Percentiles rank a stretch among this genome's conserved stretches.
phyloP scores from a whole-genome alignment of 495 filamentous ascomycete genomes.

The Penicillium canariense region DNA sequence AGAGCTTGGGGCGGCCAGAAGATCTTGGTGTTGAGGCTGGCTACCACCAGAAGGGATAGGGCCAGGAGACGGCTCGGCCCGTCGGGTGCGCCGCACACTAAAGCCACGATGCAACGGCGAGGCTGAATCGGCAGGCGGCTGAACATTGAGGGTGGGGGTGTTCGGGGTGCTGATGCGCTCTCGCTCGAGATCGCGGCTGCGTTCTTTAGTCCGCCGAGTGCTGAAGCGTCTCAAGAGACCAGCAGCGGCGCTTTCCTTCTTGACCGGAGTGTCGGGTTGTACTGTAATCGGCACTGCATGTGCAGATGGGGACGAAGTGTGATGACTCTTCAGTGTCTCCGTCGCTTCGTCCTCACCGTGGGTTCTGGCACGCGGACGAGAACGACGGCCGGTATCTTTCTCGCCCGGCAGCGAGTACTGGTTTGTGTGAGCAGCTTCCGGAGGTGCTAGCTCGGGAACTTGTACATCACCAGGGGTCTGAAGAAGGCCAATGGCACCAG shows the following conservation, averaged over 20 bases:
- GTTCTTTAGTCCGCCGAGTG: constrained; percentile 69
- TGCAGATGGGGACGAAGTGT: constrained; percentile 52
- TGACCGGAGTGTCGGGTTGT: constrained; percentile 60
- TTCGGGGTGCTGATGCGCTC: constrained; percentile 58
- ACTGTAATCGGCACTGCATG: constrained; percentile 54
- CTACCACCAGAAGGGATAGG: constrained; percentile 61
- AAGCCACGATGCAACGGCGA: constrained; percentile 72
- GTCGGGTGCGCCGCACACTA: constrained; percentile 70
- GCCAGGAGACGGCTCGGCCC: constrained; percentile 53
- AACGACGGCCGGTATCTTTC: constrained; percentile 70
- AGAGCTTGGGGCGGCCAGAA: constrained; percentile 67
- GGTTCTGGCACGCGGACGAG: constrained; percentile 81
- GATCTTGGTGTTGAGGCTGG: constrained; percentile 68
- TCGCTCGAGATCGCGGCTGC: constrained; percentile 49
- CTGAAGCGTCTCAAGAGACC: constrained; percentile 90
- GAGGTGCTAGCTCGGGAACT: constrained; percentile 73
- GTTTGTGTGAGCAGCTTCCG: constrained; percentile 91
- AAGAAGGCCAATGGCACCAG: constrained; percentile 56
- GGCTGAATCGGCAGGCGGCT: constrained; percentile 65
- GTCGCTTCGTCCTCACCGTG: constrained; percentile 93
- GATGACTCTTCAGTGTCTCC: constrained; percentile 70
- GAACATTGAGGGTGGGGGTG: constrained; percentile 67
- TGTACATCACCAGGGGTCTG: constrained; percentile 59
- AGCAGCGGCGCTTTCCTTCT: constrained; percentile 84
- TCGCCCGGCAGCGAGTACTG: constrained; percentile 84